Base-by-base conservation (phyloP, 1,284 basidiomycete genomes). In the Melampsora larici-populina region DNA sequence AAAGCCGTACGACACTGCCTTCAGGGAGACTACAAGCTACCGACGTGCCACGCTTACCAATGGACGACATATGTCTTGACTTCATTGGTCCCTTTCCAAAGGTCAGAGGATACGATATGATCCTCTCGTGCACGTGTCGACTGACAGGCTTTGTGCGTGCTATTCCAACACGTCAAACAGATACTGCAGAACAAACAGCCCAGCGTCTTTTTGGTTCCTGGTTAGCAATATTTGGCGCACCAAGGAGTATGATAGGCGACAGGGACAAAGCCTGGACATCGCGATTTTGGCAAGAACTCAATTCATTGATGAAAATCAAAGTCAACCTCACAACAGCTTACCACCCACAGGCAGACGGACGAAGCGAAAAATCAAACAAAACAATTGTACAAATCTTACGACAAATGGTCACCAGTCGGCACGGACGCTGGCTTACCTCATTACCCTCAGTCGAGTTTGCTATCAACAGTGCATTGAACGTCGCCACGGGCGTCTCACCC, bases 281-380 rank as follows among this genome's bases (percentile, higher is more conserved):
- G 5, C n/a, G 40, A 5, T 69, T 69, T 18, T 69, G 67, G 67
- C n/a, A 49, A 31, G 67, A 43, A 4, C 43, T 69, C 11, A 49
- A 11, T 11, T n/a, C 60, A 0, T 83, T 87, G 0, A 83, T 83
- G 0, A 78, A 83, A 24, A 80, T 85, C 70, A 85, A 85, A 0
- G 49, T 46, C 0, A 65, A 85, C 0, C 81, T 87, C 0, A 84
- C 79, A 11, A 0, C 81, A 81, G 0, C 81, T 86, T 0, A 87
- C 85, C 0, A 48, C 33, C 26, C 81, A 74, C 0, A 84, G 82
- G 43, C 81, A 80, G n/a, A n/a, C n/a, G n/a, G n/a, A n/a, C n/a
- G n/a, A n/a, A n/a, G n/a, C n/a, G n/a, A n/a, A n/a, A n/a, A 3
- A n/a, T n/a, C n/a, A n/a, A n/a, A n/a, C n/a, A n/a, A n/a, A n/a